A percentile compares a stretch with the other conserved stretches of the same genome.
Conservation (phyloP, 768 basidiomycete genomes). For the Mrakia blollopis region DNA sequence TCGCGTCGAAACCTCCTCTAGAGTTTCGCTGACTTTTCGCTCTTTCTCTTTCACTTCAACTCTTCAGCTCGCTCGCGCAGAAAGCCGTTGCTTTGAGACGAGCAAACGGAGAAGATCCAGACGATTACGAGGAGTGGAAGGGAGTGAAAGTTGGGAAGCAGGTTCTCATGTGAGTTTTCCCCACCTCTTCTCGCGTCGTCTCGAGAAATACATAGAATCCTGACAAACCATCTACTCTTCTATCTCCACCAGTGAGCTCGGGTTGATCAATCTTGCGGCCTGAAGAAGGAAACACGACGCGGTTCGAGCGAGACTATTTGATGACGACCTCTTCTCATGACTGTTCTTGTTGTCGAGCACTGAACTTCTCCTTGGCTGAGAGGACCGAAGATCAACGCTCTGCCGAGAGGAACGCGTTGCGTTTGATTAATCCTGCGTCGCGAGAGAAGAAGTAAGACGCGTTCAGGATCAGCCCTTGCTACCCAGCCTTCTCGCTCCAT, state of each 20-base stretch:
- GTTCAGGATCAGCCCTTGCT: too few relatives aligned
- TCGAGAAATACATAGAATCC: background rate
- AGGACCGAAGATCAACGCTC: too few relatives aligned
- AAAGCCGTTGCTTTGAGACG: conserved; percentile 52
- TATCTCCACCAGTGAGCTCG: conserved; percentile 7
- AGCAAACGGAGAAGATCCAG: conserved; percentile 45
- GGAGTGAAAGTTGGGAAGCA: conserved; percentile 85
- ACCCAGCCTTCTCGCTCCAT: too few relatives aligned
- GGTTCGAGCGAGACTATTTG: too few relatives aligned
- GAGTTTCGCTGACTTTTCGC: background rate
- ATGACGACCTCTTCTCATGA: too few relatives aligned
- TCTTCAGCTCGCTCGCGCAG: conserved; percentile 45
- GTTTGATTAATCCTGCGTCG: too few relatives aligned
- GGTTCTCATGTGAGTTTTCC: conserved; percentile 53
- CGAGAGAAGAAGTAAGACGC: too few relatives aligned
- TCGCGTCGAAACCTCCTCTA: background rate
- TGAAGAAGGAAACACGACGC: background rate
- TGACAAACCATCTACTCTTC: background rate
- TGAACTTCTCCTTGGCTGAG: too few relatives aligned
- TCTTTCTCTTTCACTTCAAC: background rate
- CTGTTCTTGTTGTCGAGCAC: too few relatives aligned
- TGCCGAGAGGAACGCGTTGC: too few relatives aligned
- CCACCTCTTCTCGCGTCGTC: background rate
- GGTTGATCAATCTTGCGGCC: conserved; percentile 23
- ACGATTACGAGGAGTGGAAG: conserved; percentile 50